A percentile compares a stretch with the other conserved stretches of the same genome.
phyloP scores from a whole-genome alignment of 768 basidiomycete species.

The Collybia mongolica region DNA sequence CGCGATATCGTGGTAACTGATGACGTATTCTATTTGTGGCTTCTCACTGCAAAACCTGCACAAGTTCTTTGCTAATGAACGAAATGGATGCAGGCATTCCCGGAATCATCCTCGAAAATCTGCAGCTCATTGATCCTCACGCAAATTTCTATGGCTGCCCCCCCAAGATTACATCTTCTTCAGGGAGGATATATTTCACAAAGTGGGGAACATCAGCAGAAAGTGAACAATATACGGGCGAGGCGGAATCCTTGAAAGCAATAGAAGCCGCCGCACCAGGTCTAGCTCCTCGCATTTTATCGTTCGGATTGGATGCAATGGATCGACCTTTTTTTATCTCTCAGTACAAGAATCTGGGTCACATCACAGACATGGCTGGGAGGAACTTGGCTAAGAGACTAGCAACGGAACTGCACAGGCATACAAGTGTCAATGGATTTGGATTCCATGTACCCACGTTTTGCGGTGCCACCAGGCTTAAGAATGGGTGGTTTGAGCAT shows the following conservation, averaged over 20 bases:
- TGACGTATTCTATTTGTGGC: too few relatives aligned
- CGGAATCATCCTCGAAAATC: constrained; percentile 36
- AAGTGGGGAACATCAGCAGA: constrained; percentile 56
- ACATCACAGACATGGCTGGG: constrained; percentile 46
- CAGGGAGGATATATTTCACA: constrained; percentile 57
- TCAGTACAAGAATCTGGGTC: constrained; percentile 63
- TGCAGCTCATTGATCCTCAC: constrained; percentile 48
- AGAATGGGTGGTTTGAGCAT: constrained; percentile 69
- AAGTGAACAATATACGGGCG: constrained; percentile 65
- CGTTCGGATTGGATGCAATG: constrained; percentile 38
- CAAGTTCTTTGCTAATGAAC: not conserved
- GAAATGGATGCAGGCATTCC: constrained; percentile 19
- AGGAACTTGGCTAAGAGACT: constrained; percentile 55
- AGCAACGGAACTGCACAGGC: constrained; percentile 63
- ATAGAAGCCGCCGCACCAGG: constrained; percentile 68
- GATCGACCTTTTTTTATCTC: constrained; percentile 67
- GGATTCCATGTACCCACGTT: constrained; percentile 77
- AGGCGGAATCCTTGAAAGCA: constrained; percentile 65
- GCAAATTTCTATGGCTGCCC: constrained; percentile 43
- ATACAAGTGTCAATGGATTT: constrained; percentile 54
- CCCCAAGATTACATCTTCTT: constrained; percentile 54
- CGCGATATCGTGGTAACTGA: too few relatives aligned
- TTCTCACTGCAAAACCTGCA: too few relatives aligned
- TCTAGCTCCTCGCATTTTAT: constrained; percentile 57
- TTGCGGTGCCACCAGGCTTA: constrained; percentile 69